Evolutionary conservation across 495 filamentous ascomycete genomes (phyloP), one percentile per base, ranked within the genome.

Genomic region (Lophiostoma macrostomum): DNA sequence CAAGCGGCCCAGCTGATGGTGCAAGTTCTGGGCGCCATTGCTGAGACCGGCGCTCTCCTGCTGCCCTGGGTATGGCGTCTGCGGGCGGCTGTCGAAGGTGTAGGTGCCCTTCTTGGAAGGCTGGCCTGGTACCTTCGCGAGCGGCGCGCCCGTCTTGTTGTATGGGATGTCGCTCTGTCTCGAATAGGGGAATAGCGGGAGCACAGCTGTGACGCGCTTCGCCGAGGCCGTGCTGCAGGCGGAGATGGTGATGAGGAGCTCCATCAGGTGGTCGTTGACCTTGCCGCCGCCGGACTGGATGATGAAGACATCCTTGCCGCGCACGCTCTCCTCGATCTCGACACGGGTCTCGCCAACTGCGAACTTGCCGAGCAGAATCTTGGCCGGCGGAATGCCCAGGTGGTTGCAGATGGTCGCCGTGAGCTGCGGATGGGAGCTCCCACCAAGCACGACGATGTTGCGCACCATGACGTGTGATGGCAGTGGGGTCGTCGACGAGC

Each of bases 281-380:
- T 86, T 90, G 39, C 88, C 87, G 50, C 84, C 81, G 44, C 90
- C 88, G 41, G 85, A 88, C 69, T 97, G 90, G 59, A 97, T 87
- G 68, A 96, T 94, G 71, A 94, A 96, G 64, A 98, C 91, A 77
- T 97, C 93, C 69, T 98, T 98, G 50, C 85, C 94, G 60, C 93
- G 87, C 32, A 98, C 91, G 19, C 88, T 94, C 73, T 97, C 93
- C 64, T 87, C 76, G 61, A 98, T 93, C 71, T 97, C 93, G 51
- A 95, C 90, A 27, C 94, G 83, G 51, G 87, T 96, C 70, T 97
- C 94, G 37, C 93, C 93, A 44, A 91, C 88, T 13, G 86, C 83
- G 71, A 98, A 98, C 73, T 96, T 96, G 58, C 78, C 82, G 44
- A 97, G 79, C 47, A 91, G 79, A 50, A 90, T 85, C 58, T 87